Conservation (phyloP, 78 protist genomes). For the Pigoraptor vietnamica region DNA sequence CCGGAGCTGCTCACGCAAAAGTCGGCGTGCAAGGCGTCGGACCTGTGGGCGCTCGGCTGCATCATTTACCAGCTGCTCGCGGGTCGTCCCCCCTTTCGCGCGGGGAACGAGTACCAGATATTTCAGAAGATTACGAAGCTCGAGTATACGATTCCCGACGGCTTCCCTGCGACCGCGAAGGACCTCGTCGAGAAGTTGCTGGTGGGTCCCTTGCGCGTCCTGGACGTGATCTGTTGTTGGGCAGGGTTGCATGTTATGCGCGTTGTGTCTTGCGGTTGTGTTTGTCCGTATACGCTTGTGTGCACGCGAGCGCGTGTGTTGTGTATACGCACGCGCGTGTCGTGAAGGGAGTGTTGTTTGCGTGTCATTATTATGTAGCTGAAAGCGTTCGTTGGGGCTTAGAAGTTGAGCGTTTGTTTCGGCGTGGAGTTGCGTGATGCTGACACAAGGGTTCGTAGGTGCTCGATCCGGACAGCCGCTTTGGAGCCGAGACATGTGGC, state of each 20-base stretch:
- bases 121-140: conserved; percentile 57
- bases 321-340: background rate
- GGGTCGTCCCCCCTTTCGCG: conserved; percentile 48
- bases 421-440: too few species aligned
- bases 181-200: conserved; percentile 56
- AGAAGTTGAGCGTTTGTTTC: too few species aligned
- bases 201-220: background rate
- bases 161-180: conserved; percentile 49
- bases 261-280: background rate
- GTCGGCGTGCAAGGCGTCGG: conserved; percentile 31
- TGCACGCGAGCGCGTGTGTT: background rate
- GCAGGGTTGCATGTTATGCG: background rate
- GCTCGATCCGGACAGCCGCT: conserved; percentile 19
- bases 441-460: too few species aligned
- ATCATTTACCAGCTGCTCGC: conserved; percentile 72
- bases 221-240: too few species aligned
- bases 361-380: too few species aligned
- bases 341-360: too few species aligned
- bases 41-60: conserved; percentile 88
- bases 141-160: conserved; percentile 48
- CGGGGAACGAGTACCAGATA: conserved; percentile 58
- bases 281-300: background rate
- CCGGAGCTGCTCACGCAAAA: conserved; percentile 68
- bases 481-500: conserved; percentile 9
- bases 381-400: too few species aligned